Evolutionary conservation across 306 rosid species (phyloP).

Genomic region (Quercus cerris): DNA sequence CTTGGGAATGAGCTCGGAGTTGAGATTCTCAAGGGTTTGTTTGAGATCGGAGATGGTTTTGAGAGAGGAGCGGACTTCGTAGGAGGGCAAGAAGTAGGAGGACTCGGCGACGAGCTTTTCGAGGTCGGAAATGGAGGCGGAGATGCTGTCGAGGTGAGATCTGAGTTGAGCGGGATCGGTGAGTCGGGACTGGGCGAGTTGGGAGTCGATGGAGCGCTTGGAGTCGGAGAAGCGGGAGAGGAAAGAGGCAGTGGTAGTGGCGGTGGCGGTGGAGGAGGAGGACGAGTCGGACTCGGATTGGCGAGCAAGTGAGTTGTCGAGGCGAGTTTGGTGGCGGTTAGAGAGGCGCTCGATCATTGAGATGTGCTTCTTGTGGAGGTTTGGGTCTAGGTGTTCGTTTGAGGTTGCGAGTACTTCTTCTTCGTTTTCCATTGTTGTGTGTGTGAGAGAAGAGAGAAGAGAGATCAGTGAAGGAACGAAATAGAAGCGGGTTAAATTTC

Average conservation of each 20-base stretch:
- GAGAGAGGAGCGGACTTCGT: conserved; percentile 76
- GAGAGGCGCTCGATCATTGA: conserved; percentile 74
- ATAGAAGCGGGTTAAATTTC: too few relatives aligned
- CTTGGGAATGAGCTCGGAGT: conserved; percentile 52
- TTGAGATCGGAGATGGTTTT: conserved; percentile 59
- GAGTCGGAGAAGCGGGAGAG: conserved; percentile 51
- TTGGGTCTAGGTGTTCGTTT: conserved; percentile 16
- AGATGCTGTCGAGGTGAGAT: conserved; percentile 46
- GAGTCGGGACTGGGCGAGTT: conserved; percentile 37
- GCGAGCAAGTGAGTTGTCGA: conserved; percentile 35
- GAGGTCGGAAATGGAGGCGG: conserved; percentile 64
- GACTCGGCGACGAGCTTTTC: conserved; percentile 76
- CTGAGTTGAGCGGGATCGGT: conserved; percentile 33
- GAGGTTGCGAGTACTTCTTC: conserved; percentile 14
- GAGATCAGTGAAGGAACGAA: too few relatives aligned
- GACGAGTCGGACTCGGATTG: conserved; percentile 29
- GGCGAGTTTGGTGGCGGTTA: conserved; percentile 56
- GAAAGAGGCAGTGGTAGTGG: conserved; percentile 58
- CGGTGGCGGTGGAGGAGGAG: conserved; percentile 36
- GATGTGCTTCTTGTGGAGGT: conserved; percentile 61
- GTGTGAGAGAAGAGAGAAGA: background rate
- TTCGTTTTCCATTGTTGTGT: conserved; percentile 33
- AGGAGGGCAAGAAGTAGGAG: conserved; percentile 71
- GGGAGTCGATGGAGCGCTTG: conserved; percentile 53
- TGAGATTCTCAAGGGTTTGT: conserved; percentile 45